These are phyloP conservation scores for Aulographum hederae DNA, from an alignment of 2,329 filamentous ascomycete genomes.

Conservation along the genomic window DNA sequence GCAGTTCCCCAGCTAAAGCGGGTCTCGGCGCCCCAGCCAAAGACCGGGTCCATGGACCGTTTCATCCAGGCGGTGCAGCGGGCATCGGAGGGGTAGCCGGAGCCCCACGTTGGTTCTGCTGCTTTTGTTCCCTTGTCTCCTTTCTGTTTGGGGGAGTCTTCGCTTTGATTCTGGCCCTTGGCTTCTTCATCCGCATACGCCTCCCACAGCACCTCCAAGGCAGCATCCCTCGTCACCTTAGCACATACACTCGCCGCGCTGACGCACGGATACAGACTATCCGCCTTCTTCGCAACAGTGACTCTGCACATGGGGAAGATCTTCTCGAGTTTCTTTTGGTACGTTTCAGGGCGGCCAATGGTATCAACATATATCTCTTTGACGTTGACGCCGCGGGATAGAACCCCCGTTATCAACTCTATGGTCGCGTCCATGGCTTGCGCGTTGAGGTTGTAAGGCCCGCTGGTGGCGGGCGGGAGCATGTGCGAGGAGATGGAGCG, in stretches of 20 bases:
- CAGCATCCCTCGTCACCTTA: conserved; percentile 86
- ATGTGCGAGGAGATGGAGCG: conserved; percentile 66
- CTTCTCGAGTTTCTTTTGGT: conserved; percentile 69
- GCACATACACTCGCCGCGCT: conserved; percentile 88
- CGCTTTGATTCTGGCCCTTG: conserved; percentile 12
- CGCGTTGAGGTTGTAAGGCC: conserved; percentile 76
- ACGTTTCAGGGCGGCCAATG: conserved; percentile 62
- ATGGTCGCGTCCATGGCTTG: conserved; percentile 91
- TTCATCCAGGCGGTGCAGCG: conserved; percentile 69
- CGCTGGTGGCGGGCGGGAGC: conserved; percentile 34
- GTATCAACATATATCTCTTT: conserved; percentile 90
- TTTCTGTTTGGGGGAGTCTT: conserved; percentile 11
- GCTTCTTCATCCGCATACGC: conserved; percentile 20
- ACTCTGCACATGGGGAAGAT: conserved; percentile 54
- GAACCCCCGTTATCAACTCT: conserved; percentile 58
- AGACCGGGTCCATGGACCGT: conserved; percentile 75
- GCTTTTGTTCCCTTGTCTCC: conserved; percentile 11
- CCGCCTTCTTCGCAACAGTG: conserved; percentile 53
- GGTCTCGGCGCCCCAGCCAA: conserved; percentile 88
- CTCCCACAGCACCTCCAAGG: conserved; percentile 61
- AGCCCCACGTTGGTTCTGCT: conserved; percentile 51
- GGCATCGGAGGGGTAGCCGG: conserved; percentile 79
- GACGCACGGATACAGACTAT: conserved; percentile 81
- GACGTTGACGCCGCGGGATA: conserved; percentile 63
- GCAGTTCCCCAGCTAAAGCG: conserved; percentile 92